These are phyloP conservation scores for Starmera stellimalicola DNA, from an alignment of 1,139 yeast species.

Conservation along the genomic window DNA sequence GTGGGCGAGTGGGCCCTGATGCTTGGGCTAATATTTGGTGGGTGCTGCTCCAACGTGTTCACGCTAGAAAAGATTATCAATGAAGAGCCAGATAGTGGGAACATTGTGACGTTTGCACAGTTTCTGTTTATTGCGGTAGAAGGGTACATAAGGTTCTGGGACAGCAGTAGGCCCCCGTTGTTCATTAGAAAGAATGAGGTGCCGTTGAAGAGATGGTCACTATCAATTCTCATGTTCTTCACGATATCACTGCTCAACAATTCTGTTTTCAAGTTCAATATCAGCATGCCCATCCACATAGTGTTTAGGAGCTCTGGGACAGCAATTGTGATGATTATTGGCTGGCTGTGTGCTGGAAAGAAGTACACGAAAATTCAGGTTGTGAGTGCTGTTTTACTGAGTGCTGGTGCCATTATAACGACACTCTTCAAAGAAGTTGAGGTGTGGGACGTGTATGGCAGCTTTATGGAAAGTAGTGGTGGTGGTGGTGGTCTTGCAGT, in stretches of 20 bases:
- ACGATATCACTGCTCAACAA: conserved; percentile 48
- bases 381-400: conserved; percentile 39
- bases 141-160: conserved; percentile 30
- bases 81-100: conserved; percentile 33
- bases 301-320: conserved; percentile 61
- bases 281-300: conserved; percentile 62
- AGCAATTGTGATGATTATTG: conserved; percentile 50
- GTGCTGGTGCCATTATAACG: conserved; percentile 49
- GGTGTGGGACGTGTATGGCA: conserved; percentile 7
- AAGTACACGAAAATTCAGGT: conserved; percentile 38
- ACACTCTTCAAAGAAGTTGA: conserved; percentile 22
- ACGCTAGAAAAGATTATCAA: conserved; percentile 46
- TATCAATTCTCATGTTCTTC: conserved; percentile 44
- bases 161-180: conserved; percentile 18
- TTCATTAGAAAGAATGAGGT: conserved; percentile 28
- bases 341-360: conserved; percentile 37
- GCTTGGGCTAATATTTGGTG: conserved; percentile 49
- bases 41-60: conserved; percentile 65
- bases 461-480: conserved; percentile 1
- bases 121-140: conserved; percentile 44
- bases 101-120: conserved; percentile 51
- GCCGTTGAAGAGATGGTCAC: conserved; percentile 39
- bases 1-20: conserved; percentile 16
- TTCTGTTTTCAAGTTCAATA: conserved; percentile 44
- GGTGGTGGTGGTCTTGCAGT: conserved; percentile 6